Conservation (phyloP, 345 rosid genomes). For the Eutrema yunnanense region DNA sequence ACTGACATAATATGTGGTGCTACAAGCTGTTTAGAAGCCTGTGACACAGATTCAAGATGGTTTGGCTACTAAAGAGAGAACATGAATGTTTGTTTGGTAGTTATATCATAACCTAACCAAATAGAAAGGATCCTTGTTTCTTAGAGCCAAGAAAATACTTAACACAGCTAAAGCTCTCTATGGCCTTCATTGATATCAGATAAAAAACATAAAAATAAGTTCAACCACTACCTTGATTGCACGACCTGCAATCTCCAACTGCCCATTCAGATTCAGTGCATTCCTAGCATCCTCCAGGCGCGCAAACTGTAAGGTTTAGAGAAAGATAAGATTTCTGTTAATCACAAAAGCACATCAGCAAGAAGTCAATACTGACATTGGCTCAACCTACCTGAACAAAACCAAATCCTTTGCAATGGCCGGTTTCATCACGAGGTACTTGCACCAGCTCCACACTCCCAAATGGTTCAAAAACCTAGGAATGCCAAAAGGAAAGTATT, state of each 20-base stretch:
- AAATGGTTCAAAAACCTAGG: slow-evolving; percentile 89
- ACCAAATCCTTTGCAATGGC: slow-evolving; percentile 93
- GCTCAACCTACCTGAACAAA: slow-evolving; percentile 79
- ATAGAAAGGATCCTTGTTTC: not conserved
- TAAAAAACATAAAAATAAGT: not conserved
- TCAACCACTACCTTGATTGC: slow-evolving; percentile 62
- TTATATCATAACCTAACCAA: not conserved
- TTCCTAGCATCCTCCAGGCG: slow-evolving; percentile 94
- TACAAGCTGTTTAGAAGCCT: slow-evolving; percentile 1
- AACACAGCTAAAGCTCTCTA: not conserved
- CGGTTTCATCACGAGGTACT: slow-evolving; percentile 81
- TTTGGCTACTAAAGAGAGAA: not conserved
- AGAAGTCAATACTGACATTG: not conserved
- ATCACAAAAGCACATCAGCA: not conserved
- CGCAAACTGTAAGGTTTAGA: slow-evolving; percentile 49
- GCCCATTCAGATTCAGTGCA: slow-evolving; percentile 87
- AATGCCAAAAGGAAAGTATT: slow-evolving; percentile 7
- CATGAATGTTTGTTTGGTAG: not conserved
- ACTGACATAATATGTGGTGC: not conserved
- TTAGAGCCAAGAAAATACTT: not conserved
- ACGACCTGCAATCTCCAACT: slow-evolving; percentile 84
- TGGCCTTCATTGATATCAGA: not conserved
- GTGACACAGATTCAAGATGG: not conserved
- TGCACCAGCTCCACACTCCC: slow-evolving; percentile 96
- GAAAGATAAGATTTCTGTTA: not conserved